Evolutionary conservation across 352 stramenopile species (phyloP).

Genomic region (Globisporangium uncinulatum): DNA sequence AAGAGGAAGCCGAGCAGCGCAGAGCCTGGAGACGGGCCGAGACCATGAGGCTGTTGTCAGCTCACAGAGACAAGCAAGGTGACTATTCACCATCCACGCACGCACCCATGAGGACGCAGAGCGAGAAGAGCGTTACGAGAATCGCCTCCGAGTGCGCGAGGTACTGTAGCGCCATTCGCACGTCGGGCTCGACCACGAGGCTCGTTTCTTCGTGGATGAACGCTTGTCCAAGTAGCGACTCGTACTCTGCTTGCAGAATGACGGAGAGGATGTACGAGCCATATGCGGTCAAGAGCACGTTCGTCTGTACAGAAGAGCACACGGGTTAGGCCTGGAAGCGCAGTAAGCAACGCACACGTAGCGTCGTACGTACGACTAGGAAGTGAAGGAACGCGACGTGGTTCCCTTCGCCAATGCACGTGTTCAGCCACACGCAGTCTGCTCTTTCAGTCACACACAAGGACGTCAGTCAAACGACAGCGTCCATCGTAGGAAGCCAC

Average conservation of each 20-base stretch:
- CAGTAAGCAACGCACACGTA: background rate
- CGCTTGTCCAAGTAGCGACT: constrained; percentile 24
- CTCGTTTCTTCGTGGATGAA: constrained; percentile 39
- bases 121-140: constrained; percentile 32
- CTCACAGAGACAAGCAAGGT: background rate
- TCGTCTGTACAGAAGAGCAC: constrained; percentile 22
- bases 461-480: no score
- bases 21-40: constrained; percentile 16
- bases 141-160: constrained; percentile 38
- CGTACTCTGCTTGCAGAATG: constrained; percentile 41
- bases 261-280: constrained; percentile 42
- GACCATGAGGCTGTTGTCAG: background rate
- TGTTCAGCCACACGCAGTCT: constrained; percentile 63
- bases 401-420: constrained; percentile 62
- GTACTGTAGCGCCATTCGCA: constrained; percentile 39
- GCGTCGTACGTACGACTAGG: constrained; percentile 23
- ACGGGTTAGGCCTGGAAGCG: no score
- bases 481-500: no score
- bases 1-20: constrained; percentile 36
- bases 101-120: constrained; percentile 50
- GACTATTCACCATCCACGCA: background rate
- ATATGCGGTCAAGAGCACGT: constrained; percentile 43
- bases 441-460: no score
- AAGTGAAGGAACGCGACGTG: constrained; percentile 51
- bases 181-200: constrained; percentile 29